Evolutionary conservation across 2,329 filamentous ascomycete species (phyloP).

Genomic region (Colletotrichum sp.): DNA sequence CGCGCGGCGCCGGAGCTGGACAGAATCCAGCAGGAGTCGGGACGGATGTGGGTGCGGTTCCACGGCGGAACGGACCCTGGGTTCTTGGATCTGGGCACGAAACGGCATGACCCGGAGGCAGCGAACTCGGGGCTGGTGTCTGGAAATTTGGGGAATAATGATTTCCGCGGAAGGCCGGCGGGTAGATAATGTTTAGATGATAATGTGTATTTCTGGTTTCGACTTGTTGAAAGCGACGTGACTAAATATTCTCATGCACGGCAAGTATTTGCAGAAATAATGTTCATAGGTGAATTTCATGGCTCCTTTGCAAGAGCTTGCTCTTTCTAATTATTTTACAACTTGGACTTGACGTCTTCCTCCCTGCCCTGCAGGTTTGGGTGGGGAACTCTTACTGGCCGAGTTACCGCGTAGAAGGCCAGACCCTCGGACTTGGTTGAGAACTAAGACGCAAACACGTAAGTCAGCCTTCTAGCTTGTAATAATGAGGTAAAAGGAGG

Average conservation of each 20-base stretch:
- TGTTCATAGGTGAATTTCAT: not conserved
- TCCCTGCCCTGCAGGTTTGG: slow-evolving; percentile 1
- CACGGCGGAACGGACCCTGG: slow-evolving; percentile 9
- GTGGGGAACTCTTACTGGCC: slow-evolving; percentile 2
- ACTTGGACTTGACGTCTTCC: not conserved
- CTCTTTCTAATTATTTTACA: not conserved
- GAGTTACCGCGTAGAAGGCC: slow-evolving; percentile 16
- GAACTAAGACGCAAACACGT: not conserved
- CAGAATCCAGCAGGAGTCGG: slow-evolving; percentile 8
- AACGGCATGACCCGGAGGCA: not conserved
- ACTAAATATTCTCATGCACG: not conserved
- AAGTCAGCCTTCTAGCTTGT: not conserved
- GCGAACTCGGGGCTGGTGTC: not conserved
- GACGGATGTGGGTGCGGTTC: slow-evolving; percentile 5
- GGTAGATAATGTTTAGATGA: not conserved
- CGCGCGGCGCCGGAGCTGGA: slow-evolving; percentile 1
- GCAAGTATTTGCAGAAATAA: not conserved
- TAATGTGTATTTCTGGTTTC: not conserved
- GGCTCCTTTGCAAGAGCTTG: not conserved
- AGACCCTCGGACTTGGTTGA: slow-evolving; percentile 20
- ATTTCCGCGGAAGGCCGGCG: not conserved
- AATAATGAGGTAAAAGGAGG: not conserved
- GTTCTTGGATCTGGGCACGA: slow-evolving; percentile 7
- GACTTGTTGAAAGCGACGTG: not conserved
- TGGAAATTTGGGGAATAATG: not conserved